Percentiles rank a stretch among this genome's conserved stretches.
phyloP scores from a whole-genome alignment of 768 basidiomycete species.

The Pleurotus eryngii region DNA sequence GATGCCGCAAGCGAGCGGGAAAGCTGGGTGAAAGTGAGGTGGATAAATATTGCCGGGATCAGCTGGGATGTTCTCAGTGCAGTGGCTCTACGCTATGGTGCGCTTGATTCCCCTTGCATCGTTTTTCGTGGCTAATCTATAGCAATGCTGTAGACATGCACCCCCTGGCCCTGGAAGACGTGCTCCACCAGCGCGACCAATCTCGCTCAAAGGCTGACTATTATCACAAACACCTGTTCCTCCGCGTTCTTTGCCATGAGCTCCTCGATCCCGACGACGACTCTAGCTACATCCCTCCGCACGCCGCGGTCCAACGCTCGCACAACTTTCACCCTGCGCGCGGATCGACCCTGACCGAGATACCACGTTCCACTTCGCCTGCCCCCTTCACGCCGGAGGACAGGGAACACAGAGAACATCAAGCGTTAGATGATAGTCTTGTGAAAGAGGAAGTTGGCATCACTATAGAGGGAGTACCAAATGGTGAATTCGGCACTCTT shows the following conservation, averaged over 20 bases:
- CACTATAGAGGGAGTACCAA: neutral
- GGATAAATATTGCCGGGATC: conserved; percentile 70
- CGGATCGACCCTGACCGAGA: conserved; percentile 24
- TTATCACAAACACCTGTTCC: conserved; percentile 66
- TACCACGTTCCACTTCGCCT: conserved; percentile 34
- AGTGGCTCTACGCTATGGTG: conserved; percentile 62
- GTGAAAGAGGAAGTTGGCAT: conserved; percentile 2
- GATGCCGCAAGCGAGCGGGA: conserved; percentile 42
- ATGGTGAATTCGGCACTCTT: conserved; percentile 1
- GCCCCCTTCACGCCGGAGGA: conserved; percentile 27
- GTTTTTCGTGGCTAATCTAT: neutral
- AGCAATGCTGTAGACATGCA: conserved; percentile 47
- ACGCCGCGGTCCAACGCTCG: neutral
- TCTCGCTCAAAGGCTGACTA: conserved; percentile 70
- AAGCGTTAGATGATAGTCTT: neutral
- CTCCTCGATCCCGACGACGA: conserved; percentile 33
- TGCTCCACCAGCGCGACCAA: conserved; percentile 53
- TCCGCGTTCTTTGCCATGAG: conserved; percentile 65
- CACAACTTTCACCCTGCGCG: conserved; percentile 14
- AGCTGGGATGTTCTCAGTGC: conserved; percentile 75
- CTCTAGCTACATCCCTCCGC: conserved; percentile 4
- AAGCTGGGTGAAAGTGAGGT: conserved; percentile 66
- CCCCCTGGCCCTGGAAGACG: conserved; percentile 69
- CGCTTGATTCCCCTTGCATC: conserved; percentile 14
- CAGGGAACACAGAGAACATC: conserved; percentile 10